phyloP scores from a whole-genome alignment of 2,329 filamentous ascomycete species.

The Talaromyces albobiverticillius region DNA sequence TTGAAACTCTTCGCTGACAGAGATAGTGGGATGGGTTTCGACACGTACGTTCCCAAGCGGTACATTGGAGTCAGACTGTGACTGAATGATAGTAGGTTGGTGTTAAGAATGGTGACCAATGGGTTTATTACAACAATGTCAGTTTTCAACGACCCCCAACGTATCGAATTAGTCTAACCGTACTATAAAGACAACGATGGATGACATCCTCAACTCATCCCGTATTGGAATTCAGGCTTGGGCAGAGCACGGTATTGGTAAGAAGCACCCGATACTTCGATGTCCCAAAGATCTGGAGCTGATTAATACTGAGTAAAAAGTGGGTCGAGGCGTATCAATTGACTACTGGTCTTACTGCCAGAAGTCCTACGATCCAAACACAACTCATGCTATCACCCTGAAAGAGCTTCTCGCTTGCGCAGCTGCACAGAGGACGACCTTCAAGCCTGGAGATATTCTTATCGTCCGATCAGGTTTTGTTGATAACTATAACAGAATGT shows the following conservation, averaged over 20 bases:
- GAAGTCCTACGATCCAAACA: neutral
- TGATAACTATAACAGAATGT: neutral
- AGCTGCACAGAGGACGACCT: neutral
- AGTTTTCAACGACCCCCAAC: neutral
- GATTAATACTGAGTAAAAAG: too few relatives aligned
- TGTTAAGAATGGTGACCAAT: neutral
- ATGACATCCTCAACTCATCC: neutral
- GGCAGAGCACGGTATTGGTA: neutral
- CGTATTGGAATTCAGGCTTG: neutral
- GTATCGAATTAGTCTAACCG: neutral
- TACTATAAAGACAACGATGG: neutral
- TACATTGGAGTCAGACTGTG: too few relatives aligned
- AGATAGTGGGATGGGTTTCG: constrained; percentile 4
- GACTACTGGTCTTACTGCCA: neutral
- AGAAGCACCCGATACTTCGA: too few relatives aligned
- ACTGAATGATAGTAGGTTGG: too few relatives aligned
- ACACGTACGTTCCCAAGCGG: too few relatives aligned
- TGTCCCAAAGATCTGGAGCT: too few relatives aligned
- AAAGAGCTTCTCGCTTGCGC: neutral
- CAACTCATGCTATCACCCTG: neutral
- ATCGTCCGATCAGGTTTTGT: neutral
- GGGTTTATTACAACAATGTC: neutral
- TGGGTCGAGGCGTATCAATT: neutral
- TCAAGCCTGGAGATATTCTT: neutral
- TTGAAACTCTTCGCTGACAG: too few relatives aligned